A percentile compares a stretch with the other conserved stretches of the same genome.
Conservation (phyloP, 2,329 filamentous ascomycete genomes). For the Aspergillus carbonarius region DNA sequence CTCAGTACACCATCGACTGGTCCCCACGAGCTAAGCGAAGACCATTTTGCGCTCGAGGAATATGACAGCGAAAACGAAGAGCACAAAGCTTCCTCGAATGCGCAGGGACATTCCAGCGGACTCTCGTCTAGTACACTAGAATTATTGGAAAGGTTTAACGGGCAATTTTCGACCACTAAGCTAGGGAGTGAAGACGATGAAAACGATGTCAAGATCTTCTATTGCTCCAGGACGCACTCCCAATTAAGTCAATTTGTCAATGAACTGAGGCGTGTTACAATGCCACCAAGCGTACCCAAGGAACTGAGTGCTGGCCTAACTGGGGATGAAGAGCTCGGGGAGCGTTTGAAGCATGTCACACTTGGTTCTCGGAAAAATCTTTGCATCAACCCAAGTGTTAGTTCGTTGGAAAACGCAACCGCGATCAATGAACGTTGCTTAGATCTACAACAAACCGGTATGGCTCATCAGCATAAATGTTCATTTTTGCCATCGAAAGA, state of each 20-base stretch:
- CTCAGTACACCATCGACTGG: conserved; percentile 18
- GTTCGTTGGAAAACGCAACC: conserved; percentile 64
- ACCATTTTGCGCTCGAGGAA: conserved; percentile 73
- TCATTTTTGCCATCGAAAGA: conserved; percentile 76
- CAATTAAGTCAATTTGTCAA: conserved; percentile 85
- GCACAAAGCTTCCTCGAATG: conserved; percentile 24
- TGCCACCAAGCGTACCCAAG: conserved; percentile 69
- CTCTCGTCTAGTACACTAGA: conserved; percentile 74
- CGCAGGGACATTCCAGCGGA: conserved; percentile 41
- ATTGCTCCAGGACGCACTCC: conserved; percentile 89
- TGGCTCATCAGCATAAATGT: conserved; percentile 66
- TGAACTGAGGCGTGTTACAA: conserved; percentile 73
- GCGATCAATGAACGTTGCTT: conserved; percentile 93
- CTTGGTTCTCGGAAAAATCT: conserved; percentile 82
- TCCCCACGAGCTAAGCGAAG: conserved; percentile 52
- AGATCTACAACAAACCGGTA: conserved; percentile 76
- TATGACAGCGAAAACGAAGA: conserved; percentile 64
- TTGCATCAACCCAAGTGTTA: conserved; percentile 86
- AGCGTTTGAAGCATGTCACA: conserved; percentile 75
- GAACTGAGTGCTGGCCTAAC: conserved; percentile 28
- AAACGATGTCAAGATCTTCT: conserved; percentile 75
- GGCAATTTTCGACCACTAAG: conserved; percentile 27
- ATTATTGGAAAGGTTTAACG: conserved; percentile 67
- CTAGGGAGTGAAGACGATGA: conserved; percentile 48
- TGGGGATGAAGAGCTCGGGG: conserved; percentile 40